These are phyloP conservation scores for Pyrrhoderma noxium DNA, from an alignment of 1,284 basidiomycete genomes.

Conservation along the genomic window DNA sequence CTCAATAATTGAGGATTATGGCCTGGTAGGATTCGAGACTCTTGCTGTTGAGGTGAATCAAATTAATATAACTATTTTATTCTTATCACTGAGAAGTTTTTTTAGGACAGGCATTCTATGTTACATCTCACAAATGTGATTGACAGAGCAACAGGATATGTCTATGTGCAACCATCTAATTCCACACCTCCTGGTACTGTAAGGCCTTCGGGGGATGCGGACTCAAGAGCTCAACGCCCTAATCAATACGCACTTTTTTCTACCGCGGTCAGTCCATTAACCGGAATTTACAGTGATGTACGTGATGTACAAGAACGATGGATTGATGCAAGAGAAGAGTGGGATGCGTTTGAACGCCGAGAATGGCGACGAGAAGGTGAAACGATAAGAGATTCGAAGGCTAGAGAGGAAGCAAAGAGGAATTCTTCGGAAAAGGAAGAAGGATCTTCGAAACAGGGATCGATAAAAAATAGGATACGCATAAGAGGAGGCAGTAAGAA, in stretches of 20 bases:
- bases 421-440: background rate
- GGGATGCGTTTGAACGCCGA: conserved; percentile 68
- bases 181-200: conserved; percentile 47
- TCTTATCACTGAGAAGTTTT: conserved; percentile 30
- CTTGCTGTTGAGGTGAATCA: conserved; percentile 79
- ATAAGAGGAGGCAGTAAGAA: background rate
- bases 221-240: conserved; percentile 41
- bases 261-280: conserved; percentile 52
- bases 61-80: background rate
- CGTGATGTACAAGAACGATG: conserved; percentile 85
- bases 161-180: conserved; percentile 64
- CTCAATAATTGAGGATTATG: conserved; percentile 89
- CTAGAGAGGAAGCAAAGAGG: conserved; percentile 20
- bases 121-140: conserved; percentile 73
- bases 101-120: conserved; percentile 83
- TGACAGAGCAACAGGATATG: conserved; percentile 86
- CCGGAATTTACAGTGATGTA: conserved; percentile 51
- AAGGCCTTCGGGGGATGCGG: conserved; percentile 24
- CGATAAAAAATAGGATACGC: conserved; percentile 10
- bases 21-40: conserved; percentile 95
- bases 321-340: conserved; percentile 72
- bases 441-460: background rate
- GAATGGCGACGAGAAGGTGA: conserved; percentile 64
- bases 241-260: conserved; percentile 64
- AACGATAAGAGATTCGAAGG: conserved; percentile 23